phyloP scores from a whole-genome alignment of 768 basidiomycete genomes.

The Lactarius sanguifluus region DNA sequence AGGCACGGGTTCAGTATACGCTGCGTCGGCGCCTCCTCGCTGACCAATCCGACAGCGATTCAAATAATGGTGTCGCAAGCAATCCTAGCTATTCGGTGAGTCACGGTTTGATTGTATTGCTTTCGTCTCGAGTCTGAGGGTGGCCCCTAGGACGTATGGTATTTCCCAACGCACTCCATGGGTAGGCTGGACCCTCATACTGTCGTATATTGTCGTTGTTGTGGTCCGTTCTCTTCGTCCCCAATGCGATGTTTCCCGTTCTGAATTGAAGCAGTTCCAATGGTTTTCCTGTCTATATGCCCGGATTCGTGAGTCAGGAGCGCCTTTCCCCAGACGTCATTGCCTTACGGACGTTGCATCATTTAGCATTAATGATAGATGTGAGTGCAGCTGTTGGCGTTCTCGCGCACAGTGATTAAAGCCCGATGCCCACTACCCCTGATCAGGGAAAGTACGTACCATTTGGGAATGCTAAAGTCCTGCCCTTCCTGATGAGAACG shows the following conservation, averaged over 20 bases:
- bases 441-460: conserved; percentile 40
- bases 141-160: conserved; percentile 50
- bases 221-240: conserved; percentile 39
- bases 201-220: conserved; percentile 43
- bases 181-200: conserved; percentile 43
- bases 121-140: not conserved
- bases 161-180: conserved; percentile 48
- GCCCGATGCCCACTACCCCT: not conserved
- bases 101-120: not conserved
- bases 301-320: conserved; percentile 45
- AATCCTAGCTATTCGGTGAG: conserved; percentile 61
- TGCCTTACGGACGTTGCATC: conserved; percentile 21
- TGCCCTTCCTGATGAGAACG: not conserved
- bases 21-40: not conserved
- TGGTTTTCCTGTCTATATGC: conserved; percentile 55
- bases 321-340: conserved; percentile 1
- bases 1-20: conserved; percentile 41
- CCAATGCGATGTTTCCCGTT: conserved; percentile 26
- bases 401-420: not conserved
- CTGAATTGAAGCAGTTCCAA: conserved; percentile 43
- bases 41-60: conserved; percentile 42
- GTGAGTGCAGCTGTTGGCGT: conserved; percentile 8
- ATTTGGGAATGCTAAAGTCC: not conserved
- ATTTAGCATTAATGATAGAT: conserved; percentile 13
- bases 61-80: conserved; percentile 65